These are phyloP conservation scores for Trichoderma harzianum DNA, from an alignment of 2,329 filamentous ascomycete species.

Conservation along the genomic window DNA sequence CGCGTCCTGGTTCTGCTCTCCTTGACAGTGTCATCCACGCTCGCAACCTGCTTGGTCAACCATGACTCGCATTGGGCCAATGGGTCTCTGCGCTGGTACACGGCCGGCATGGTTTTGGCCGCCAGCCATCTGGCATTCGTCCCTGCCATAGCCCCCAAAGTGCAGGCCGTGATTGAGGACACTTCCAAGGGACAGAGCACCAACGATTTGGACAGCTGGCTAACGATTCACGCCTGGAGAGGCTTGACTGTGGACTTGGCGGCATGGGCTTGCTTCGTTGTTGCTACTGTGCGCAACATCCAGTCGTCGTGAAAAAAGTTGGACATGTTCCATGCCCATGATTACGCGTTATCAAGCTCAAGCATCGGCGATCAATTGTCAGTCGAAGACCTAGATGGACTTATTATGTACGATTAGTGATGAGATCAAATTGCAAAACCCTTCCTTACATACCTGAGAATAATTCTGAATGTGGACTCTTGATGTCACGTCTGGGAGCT, in stretches of 20 bases:
- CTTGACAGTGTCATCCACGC: constrained; percentile 28
- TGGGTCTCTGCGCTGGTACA: constrained; percentile 33
- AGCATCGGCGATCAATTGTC: background rate
- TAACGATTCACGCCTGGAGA: background rate
- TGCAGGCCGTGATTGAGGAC: constrained; percentile 31
- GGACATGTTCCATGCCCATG: background rate
- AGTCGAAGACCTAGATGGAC: background rate
- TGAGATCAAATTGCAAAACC: background rate
- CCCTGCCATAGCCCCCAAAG: constrained; percentile 32
- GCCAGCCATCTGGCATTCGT: constrained; percentile 33
- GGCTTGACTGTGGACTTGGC: background rate
- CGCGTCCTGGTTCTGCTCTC: constrained; percentile 35
- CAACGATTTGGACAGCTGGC: background rate
- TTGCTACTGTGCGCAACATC: background rate
- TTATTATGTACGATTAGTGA: background rate
- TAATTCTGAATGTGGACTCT: background rate
- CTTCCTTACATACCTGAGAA: background rate
- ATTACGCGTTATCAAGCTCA: background rate
- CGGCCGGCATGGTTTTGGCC: constrained; percentile 30
- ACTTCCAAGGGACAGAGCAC: constrained; percentile 19
- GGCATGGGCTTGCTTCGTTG: constrained; percentile 1
- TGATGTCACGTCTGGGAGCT: background rate
- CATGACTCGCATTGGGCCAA: constrained; percentile 23
- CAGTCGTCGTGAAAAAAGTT: background rate
- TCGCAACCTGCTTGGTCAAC: background rate